phyloP scores from a whole-genome alignment of 306 rosid genomes.

The Dalbergia cochinchinensis region DNA sequence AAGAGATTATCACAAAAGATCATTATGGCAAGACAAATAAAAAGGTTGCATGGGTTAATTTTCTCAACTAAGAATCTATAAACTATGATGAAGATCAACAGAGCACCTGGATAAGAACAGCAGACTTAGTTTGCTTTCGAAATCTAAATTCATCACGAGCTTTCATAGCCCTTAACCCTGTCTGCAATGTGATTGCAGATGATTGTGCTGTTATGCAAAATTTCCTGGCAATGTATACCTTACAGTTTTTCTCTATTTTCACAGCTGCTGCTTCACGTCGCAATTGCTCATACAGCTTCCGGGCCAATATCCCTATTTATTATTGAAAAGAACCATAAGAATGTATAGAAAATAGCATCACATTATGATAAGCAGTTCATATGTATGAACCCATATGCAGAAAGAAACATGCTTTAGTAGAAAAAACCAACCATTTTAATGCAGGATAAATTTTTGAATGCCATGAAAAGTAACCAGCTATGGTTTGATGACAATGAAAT shows the following conservation, averaged over 20 bases:
- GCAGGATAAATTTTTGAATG: constrained; percentile 36
- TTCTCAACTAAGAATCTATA: constrained; percentile 24
- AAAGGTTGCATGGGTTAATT: background rate
- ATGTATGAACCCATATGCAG: constrained; percentile 14
- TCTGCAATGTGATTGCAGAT: constrained; percentile 84
- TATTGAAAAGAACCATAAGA: constrained; percentile 46
- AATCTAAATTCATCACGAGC: constrained; percentile 97
- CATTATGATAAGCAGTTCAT: constrained; percentile 42
- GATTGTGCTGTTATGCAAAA: constrained; percentile 61
- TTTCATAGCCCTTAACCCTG: constrained; percentile 97
- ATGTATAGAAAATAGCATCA: constrained; percentile 9
- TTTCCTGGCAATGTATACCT: constrained; percentile 64
- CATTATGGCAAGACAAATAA: constrained; percentile 32
- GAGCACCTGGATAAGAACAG: constrained; percentile 81
- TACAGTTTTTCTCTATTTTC: constrained; percentile 84
- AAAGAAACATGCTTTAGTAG: constrained; percentile 7
- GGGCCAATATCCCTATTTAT: constrained; percentile 78
- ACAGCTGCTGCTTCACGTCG: constrained; percentile 93
- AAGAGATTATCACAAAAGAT: constrained; percentile 39
- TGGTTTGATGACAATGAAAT: background rate
- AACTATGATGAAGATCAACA: constrained; percentile 30
- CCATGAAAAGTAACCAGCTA: background rate
- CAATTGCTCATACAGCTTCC: constrained; percentile 79
- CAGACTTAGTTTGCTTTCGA: constrained; percentile 94
- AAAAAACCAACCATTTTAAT: background rate